Percentiles rank a stretch among this genome's conserved stretches.
These are phyloP conservation scores for Lycium barbarum DNA, from an alignment of 257 asterid species.

Conservation along the genomic window DNA sequence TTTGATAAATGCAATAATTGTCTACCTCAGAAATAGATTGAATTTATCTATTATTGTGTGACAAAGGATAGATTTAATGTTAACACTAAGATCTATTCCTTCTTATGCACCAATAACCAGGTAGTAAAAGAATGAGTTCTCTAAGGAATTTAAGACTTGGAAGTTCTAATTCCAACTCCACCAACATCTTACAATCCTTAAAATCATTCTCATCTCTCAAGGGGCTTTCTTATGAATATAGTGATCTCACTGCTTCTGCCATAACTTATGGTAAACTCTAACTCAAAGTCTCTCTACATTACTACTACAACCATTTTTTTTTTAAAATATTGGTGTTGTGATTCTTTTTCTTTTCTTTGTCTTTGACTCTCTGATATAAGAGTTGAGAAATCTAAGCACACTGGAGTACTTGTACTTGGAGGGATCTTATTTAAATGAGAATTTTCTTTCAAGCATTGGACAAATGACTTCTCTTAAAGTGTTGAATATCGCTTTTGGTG, in stretches of 20 bases:
- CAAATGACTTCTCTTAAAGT: constrained; percentile 23
- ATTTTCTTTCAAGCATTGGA: constrained; percentile 13
- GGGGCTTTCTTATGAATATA: not conserved
- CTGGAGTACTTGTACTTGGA: not conserved
- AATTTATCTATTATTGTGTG: too few species aligned
- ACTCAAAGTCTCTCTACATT: not conserved
- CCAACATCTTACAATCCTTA: not conserved
- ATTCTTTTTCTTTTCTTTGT: too few species aligned
- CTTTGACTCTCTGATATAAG: not conserved
- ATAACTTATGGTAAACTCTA: not conserved
- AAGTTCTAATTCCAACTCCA: not conserved
- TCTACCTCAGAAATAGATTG: too few species aligned
- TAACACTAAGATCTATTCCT: not conserved
- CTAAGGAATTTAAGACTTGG: not conserved
- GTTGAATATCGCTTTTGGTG: not conserved
- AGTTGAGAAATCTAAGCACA: not conserved
- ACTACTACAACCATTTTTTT: not conserved
- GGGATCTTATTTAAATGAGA: not conserved
- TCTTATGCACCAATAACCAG: not conserved
- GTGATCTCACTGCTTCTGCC: not conserved
- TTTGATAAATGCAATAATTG: too few species aligned
- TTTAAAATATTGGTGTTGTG: not conserved
- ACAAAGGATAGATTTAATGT: too few species aligned
- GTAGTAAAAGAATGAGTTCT: constrained; percentile 12
- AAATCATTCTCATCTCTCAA: constrained; percentile 22